Evolutionary conservation across 1,284 basidiomycete species (phyloP), one percentile per base, ranked within the genome.

Genomic region (Grifola frondosa): DNA sequence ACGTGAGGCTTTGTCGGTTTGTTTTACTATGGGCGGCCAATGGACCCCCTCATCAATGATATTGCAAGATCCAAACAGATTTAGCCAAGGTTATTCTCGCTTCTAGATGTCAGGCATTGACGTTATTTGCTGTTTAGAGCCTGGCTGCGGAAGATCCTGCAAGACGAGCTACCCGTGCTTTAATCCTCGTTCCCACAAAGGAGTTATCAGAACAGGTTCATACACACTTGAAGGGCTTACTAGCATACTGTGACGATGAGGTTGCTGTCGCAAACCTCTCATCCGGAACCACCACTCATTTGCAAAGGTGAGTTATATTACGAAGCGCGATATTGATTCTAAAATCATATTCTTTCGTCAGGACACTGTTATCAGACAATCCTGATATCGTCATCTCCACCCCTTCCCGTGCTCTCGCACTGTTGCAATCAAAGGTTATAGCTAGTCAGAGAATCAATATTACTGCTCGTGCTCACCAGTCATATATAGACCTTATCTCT

Each of bases 361-460:
- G 93, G 38, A 70, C 84, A 5, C 62, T 94, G 1, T 73, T 97
- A n/a, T 83, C 88, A 13, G 94, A 97, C 57, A 83, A 84, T 53
- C 97, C 97, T 1, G 95, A 99, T 58, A 80, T 99, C 24, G 78
- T 98, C 13, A 81, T 99, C 36, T 81, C 91, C 2, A 99, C 97
- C 1, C 97, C 97, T 11, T 87, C 93, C 1, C 83, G 91, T 48
- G 82, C 87, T 5, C 71, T 98, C 5, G 70, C 78, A 3, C 75
- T 95, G 10, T 72, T 97, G 2, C 88, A 92, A 61, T 79, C 88
- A 20, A 91, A 90, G 68, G 84, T 85, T 4, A 3, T n/a, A 9
- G n/a, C n/a, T n/a, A 22, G 15, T 30, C 12, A n/a, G 6, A 40
- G 5, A n/a, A n/a, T 37, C 12, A n/a, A n/a, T n/a, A n/a, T n/a